A percentile compares a stretch with the other conserved stretches of the same genome.
Conservation (phyloP, 371 early-diverging fungal genomes). For the Blastocladiella emersonii region DNA sequence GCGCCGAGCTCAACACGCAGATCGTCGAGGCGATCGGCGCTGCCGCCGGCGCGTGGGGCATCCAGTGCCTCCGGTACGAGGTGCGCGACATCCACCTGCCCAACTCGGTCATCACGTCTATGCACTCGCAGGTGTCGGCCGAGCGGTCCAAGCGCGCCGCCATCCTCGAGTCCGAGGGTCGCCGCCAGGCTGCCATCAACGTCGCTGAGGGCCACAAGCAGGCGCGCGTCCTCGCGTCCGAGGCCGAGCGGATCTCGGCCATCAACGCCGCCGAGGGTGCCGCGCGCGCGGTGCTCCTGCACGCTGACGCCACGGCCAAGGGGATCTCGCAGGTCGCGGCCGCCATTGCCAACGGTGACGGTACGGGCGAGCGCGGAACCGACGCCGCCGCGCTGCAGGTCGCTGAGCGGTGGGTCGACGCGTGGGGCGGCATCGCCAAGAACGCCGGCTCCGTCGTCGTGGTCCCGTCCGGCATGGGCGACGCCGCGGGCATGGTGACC, state of each 20-base stretch:
- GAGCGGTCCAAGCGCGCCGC: slow-evolving; percentile 92
- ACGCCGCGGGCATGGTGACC: not conserved
- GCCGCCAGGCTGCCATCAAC: slow-evolving; percentile 89
- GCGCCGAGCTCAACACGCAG: slow-evolving; percentile 76
- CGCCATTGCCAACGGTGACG: slow-evolving; percentile 38
- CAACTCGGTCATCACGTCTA: slow-evolving; percentile 82
- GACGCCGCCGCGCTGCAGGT: slow-evolving; percentile 78
- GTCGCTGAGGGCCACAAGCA: slow-evolving; percentile 93
- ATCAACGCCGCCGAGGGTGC: slow-evolving; percentile 65
- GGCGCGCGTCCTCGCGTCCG: slow-evolving; percentile 82
- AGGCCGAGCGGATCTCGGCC: slow-evolving; percentile 75
- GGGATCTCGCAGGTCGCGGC: slow-evolving; percentile 64
- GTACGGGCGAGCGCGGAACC: slow-evolving; percentile 36
- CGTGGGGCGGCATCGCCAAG: slow-evolving; percentile 37
- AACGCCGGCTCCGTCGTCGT: not conserved
- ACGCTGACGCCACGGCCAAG: slow-evolving; percentile 69
- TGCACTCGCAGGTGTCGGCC: slow-evolving; percentile 95
- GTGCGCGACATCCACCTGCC: slow-evolving; percentile 94
- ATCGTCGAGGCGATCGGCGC: slow-evolving; percentile 91
- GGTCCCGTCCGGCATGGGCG: not conserved
- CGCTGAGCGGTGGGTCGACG: slow-evolving; percentile 95
- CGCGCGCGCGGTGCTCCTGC: slow-evolving; percentile 48
- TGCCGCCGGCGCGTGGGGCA: slow-evolving; percentile 92
- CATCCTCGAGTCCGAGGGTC: slow-evolving; percentile 89
- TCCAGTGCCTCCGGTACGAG: slow-evolving; percentile 84